Evolutionary conservation across 148 eudicot genomes (phyloP).

Genomic region (Rhododendron henanense): DNA sequence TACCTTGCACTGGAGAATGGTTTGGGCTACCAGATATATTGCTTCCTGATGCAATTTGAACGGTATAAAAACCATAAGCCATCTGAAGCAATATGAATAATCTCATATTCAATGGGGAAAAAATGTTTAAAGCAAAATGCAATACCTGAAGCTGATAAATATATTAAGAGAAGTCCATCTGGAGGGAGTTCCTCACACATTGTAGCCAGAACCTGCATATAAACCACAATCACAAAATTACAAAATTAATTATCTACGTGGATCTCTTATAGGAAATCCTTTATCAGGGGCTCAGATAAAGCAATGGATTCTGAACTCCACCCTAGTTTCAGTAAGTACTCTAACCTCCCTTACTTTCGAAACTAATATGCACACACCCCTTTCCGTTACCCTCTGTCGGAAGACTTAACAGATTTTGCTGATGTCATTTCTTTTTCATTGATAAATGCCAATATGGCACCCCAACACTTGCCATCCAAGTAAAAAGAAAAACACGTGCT

Average conservation of each 20-base stretch:
- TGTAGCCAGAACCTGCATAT: slow-evolving; percentile 70
- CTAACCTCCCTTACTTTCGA: background rate
- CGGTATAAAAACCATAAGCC: slow-evolving; percentile 17
- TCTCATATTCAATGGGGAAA: background rate
- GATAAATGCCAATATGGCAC: background rate
- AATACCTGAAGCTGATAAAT: slow-evolving; percentile 73
- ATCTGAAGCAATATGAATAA: slow-evolving; percentile 20
- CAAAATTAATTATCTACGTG: background rate
- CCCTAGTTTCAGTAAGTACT: background rate
- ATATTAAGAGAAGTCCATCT: slow-evolving; percentile 80
- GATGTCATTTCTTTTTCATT: background rate
- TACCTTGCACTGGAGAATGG: slow-evolving; percentile 30
- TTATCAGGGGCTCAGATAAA: background rate
- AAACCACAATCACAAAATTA: background rate
- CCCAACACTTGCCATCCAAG: background rate
- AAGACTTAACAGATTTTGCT: background rate
- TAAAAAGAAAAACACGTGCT: background rate
- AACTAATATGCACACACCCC: background rate
- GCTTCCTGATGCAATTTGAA: slow-evolving; percentile 48
- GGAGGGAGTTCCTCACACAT: slow-evolving; percentile 80
- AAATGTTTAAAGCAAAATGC: background rate
- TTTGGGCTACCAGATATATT: slow-evolving; percentile 35
- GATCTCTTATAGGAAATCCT: background rate
- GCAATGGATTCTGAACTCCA: background rate
- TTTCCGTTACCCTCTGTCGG: background rate